Evolutionary conservation across 1,139 yeast species (phyloP).

Genomic region (Lodderomyces parapsilosis): DNA sequence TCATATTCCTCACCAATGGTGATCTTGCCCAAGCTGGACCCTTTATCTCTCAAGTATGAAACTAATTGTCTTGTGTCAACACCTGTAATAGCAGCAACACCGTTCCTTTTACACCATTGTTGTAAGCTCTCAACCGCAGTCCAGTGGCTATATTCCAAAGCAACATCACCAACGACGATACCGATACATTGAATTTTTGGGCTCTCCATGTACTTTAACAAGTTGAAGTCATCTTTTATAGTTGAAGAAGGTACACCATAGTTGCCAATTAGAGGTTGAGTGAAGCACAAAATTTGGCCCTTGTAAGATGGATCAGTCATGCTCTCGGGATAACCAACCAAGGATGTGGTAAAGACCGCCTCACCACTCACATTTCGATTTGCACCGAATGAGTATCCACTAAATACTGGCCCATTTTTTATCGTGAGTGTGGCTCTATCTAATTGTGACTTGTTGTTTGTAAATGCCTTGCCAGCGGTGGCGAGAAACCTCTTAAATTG

Average conservation of each 20-base stretch:
- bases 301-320: conserved; percentile 98
- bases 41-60: conserved; percentile 89
- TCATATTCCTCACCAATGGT: conserved; percentile 89
- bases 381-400: conserved; percentile 94
- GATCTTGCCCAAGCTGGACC: conserved; percentile 88
- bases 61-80: conserved; percentile 96
- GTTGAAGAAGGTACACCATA: conserved; percentile 94
- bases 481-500: conserved; percentile 28
- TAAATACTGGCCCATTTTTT: conserved; percentile 90
- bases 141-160: conserved; percentile 96
- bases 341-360: conserved; percentile 95
- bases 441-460: conserved; percentile 41
- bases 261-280: conserved; percentile 96
- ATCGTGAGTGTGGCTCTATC: conserved; percentile 90
- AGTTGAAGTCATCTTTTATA: conserved; percentile 75
- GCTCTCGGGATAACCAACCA: conserved; percentile 97
- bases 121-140: conserved; percentile 95
- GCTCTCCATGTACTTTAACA: conserved; percentile 87
- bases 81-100: conserved; percentile 95
- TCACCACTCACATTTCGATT: conserved; percentile 90
- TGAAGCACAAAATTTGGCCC: conserved; percentile 94
- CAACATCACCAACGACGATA: conserved; percentile 93
- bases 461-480: conserved; percentile 31
- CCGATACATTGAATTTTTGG: conserved; percentile 93
- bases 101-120: conserved; percentile 95